phyloP scores from a whole-genome alignment of 768 basidiomycete genomes.

The Rhodotorula diobovata region DNA sequence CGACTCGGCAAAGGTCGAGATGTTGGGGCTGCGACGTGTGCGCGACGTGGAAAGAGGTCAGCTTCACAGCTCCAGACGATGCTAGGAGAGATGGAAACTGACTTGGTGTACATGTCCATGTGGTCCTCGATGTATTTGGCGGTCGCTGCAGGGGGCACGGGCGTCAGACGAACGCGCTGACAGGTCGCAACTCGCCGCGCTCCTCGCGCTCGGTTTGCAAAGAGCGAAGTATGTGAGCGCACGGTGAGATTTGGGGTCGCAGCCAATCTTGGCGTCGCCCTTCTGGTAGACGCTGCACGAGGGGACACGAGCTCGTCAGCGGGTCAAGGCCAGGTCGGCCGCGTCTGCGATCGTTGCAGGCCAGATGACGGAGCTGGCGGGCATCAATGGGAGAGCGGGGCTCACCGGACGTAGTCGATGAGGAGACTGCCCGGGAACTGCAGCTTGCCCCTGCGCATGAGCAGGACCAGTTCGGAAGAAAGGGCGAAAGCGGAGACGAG shows the following conservation, averaged over 20 bases:
- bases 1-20: constrained; percentile 12
- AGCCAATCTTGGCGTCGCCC: constrained; percentile 64
- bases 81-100: not conserved
- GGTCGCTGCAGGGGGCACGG: constrained; percentile 1
- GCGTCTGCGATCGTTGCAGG: too few relatives aligned
- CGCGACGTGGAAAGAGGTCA: not conserved
- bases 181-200: too few relatives aligned
- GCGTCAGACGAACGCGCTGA: too few relatives aligned
- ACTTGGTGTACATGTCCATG: constrained; percentile 10
- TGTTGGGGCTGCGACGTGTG: not conserved
- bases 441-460: constrained; percentile 53
- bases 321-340: too few relatives aligned
- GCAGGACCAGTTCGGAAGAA: not conserved
- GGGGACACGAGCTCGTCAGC: not conserved
- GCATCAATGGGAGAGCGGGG: not conserved
- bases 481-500: not conserved
- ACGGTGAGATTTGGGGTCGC: constrained; percentile 57
- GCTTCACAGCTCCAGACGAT: not conserved
- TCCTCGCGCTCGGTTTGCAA: too few relatives aligned
- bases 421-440: constrained; percentile 60
- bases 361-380: not conserved
- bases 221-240: not conserved
- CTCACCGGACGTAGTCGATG: constrained; percentile 36
- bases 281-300: constrained; percentile 46
- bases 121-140: constrained; percentile 18